These are phyloP conservation scores for Sporothrix inflata DNA, from an alignment of 2,329 filamentous ascomycete genomes.

Conservation along the genomic window DNA sequence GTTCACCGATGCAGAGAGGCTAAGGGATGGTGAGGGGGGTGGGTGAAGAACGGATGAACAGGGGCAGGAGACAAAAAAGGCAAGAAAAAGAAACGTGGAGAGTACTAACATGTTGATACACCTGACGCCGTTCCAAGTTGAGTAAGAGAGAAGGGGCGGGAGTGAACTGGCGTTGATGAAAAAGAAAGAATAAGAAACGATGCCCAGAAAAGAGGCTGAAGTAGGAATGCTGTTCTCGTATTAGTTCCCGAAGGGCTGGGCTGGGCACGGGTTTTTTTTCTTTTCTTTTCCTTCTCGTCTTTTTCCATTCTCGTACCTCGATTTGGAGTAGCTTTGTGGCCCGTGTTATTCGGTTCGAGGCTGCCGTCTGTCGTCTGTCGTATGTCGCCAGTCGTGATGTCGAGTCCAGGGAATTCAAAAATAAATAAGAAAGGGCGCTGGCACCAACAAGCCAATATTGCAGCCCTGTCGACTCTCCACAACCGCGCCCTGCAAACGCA, in stretches of 20 bases:
- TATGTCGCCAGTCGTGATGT: neutral
- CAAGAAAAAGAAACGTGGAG: neutral
- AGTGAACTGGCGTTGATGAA: neutral
- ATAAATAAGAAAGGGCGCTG: neutral
- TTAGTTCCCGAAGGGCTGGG: neutral
- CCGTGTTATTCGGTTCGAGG: neutral
- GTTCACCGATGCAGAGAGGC: neutral
- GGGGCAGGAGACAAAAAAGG: neutral
- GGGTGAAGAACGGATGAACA: neutral
- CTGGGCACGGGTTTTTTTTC: neutral
- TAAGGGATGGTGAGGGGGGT: neutral
- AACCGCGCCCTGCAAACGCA: neutral
- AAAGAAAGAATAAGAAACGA: neutral
- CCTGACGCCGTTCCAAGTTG: neutral
- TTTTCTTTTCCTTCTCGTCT: neutral
- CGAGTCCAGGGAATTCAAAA: constrained; percentile 1
- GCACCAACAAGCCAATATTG: constrained; percentile 7
- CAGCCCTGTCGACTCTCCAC: neutral
- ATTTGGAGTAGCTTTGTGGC: neutral
- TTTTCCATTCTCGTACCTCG: neutral
- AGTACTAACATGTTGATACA: neutral
- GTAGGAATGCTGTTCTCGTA: constrained; percentile 3
- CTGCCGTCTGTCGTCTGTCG: neutral
- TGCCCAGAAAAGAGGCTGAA: neutral
- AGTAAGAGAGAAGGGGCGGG: neutral